phyloP scores from a whole-genome alignment of 1,284 basidiomycete species.

The Cryptococcus maquisensis region DNA sequence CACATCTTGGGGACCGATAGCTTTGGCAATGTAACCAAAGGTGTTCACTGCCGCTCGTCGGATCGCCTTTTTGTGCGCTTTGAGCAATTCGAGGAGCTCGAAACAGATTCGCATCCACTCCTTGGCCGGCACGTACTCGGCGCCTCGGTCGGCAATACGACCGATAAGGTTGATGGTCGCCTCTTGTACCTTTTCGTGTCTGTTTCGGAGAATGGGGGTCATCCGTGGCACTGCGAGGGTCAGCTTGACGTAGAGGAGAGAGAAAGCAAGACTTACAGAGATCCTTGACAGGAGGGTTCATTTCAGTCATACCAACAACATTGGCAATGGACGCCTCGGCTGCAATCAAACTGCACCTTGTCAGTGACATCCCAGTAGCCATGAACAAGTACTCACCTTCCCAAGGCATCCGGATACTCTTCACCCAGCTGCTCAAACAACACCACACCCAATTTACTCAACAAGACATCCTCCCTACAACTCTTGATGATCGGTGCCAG shows the following conservation, averaged over 20 bases:
- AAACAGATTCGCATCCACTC: conserved; percentile 99
- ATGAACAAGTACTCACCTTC: conserved; percentile 52
- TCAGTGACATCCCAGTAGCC: conserved; percentile 3
- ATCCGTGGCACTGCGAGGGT: conserved; percentile 78
- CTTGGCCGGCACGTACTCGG: conserved; percentile 94
- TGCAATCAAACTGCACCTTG: conserved; percentile 78
- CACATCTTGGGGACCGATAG: conserved; percentile 97
- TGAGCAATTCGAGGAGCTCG: conserved; percentile 92
- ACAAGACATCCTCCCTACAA: conserved; percentile 90
- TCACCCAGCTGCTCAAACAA: conserved; percentile 98
- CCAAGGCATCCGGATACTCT: conserved; percentile 97
- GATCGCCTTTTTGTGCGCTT: conserved; percentile 99
- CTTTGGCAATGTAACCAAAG: conserved; percentile 99
- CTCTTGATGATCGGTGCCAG: conserved; percentile 98
- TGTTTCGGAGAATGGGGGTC: conserved; percentile 97
- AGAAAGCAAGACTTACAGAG: conserved; percentile 62
- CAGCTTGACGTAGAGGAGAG: neutral
- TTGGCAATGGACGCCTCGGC: conserved; percentile 98
- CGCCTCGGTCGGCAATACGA: conserved; percentile 97
- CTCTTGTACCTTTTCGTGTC: conserved; percentile 99
- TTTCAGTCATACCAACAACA: conserved; percentile 99
- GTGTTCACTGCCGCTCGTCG: conserved; percentile 98
- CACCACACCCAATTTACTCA: conserved; percentile 95
- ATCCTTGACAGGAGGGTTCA: conserved; percentile 99
- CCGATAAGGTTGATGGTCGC: conserved; percentile 99